A percentile compares a stretch with the other conserved stretches of the same genome.
phyloP scores from a whole-genome alignment of 306 rosid species.

The Trifolium fragiferum region DNA sequence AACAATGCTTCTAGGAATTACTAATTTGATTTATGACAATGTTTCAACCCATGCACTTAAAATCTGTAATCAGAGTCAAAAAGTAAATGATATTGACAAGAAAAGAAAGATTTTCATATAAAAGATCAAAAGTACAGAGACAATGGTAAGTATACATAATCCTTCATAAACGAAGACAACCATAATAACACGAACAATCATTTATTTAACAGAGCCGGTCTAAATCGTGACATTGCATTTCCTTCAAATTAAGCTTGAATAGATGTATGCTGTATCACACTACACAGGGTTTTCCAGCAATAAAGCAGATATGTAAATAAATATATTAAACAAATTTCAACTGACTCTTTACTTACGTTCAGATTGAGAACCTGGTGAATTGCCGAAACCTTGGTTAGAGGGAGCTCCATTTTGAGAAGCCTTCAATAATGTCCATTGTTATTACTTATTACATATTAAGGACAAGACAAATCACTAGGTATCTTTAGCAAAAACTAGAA shows the following conservation, averaged over 20 bases:
- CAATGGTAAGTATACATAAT: constrained; percentile 7
- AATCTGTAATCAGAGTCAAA: constrained; percentile 9
- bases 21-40: constrained; percentile 30
- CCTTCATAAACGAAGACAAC: constrained; percentile 10
- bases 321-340: constrained; percentile 32
- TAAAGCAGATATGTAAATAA: constrained; percentile 2
- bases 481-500: constrained; percentile 31
- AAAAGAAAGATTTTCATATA: constrained; percentile 1
- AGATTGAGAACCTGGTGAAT: constrained; percentile 64
- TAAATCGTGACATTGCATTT: constrained; percentile 29
- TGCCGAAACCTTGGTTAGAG: constrained; percentile 54
- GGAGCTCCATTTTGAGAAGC: constrained; percentile 84
- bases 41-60: constrained; percentile 30
- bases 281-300: constrained; percentile 22
- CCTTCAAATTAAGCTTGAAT: constrained; percentile 34
- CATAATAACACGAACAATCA: constrained; percentile 21
- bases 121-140: constrained; percentile 22
- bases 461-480: constrained; percentile 30
- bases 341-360: constrained; percentile 43
- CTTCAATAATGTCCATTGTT: constrained; percentile 48
- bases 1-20: constrained; percentile 24
- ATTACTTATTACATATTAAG: constrained; percentile 36
- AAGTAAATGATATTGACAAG: constrained; percentile 27
- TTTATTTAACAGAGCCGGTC: constrained; percentile 27
- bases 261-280: constrained; percentile 24